A percentile compares a stretch with the other conserved stretches of the same genome.
phyloP scores from a whole-genome alignment of 2,329 filamentous ascomycete genomes.

The Alternaria angustiovoidea region DNA sequence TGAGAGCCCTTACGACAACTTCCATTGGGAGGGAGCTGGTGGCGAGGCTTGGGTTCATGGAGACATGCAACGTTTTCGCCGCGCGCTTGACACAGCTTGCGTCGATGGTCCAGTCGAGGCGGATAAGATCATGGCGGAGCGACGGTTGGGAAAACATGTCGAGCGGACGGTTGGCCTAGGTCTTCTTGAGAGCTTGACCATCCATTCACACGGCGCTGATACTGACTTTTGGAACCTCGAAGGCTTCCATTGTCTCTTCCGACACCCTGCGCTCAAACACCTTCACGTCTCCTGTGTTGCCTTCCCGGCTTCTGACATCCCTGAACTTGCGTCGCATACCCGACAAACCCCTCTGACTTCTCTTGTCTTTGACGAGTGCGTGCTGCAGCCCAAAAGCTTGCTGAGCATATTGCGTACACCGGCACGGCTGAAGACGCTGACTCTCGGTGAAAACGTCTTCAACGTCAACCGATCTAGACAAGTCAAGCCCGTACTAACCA shows the following conservation, averaged over 20 bases:
- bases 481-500: constrained; percentile 27
- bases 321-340: constrained; percentile 28
- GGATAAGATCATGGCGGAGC: constrained; percentile 22
- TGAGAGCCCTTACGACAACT: constrained; percentile 49
- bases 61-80: constrained; percentile 45
- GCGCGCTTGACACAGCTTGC: constrained; percentile 37
- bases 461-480: constrained; percentile 27
- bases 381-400: constrained; percentile 35
- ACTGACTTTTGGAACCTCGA: constrained; percentile 46
- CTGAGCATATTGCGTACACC: constrained; percentile 39
- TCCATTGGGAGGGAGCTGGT: constrained; percentile 37
- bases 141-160: constrained; percentile 17
- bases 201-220: constrained; percentile 45
- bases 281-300: constrained; percentile 46
- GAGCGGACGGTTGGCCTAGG: constrained; percentile 35
- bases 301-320: constrained; percentile 27
- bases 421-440: constrained; percentile 39
- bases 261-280: constrained; percentile 43
- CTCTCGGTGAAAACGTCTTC: constrained; percentile 46
- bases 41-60: constrained; percentile 41
- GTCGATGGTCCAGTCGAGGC: constrained; percentile 25
- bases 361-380: constrained; percentile 49
- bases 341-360: constrained; percentile 39
- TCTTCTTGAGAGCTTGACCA: constrained; percentile 39
- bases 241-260: constrained; percentile 46